Conservation (phyloP, 2,329 filamentous ascomycete species). For the Capronia coronata region DNA sequence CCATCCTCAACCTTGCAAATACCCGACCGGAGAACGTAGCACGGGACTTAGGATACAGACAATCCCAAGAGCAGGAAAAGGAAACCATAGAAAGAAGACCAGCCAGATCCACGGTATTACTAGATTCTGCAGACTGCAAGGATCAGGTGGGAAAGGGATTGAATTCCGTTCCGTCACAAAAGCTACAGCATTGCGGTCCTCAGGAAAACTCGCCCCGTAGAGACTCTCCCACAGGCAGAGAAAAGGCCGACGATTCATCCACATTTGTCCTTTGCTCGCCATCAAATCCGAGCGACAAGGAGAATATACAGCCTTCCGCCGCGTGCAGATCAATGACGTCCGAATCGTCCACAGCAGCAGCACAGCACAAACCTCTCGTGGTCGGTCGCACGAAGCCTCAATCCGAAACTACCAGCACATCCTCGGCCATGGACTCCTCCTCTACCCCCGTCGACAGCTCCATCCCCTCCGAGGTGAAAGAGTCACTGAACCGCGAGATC, state of each 20-base stretch:
- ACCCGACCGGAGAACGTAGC: background rate
- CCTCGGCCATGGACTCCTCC: conserved; percentile 5
- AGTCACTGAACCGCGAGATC: conserved; percentile 33
- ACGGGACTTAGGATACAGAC: background rate
- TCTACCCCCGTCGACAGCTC: conserved; percentile 3
- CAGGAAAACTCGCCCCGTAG: background rate
- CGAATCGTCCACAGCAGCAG: conserved; percentile 19
- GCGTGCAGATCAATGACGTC: conserved; percentile 18
- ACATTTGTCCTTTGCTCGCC: conserved; percentile 1
- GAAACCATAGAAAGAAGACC: background rate
- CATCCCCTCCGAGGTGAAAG: conserved; percentile 23
- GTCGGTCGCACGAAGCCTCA: conserved; percentile 29
- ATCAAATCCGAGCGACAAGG: background rate
- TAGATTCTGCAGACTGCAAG: background rate
- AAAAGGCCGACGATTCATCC: background rate
- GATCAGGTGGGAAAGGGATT: background rate
- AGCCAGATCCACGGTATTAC: background rate
- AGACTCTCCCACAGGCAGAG: background rate
- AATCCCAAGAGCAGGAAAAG: background rate
- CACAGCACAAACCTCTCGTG: conserved; percentile 28
- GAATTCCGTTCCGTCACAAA: background rate
- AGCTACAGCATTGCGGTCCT: background rate
- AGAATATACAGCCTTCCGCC: background rate
- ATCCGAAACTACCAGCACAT: conserved; percentile 8
- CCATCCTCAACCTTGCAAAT: background rate